These are phyloP conservation scores for Penicillium sp. DNA, from an alignment of 2,329 filamentous ascomycete species.

Conservation along the genomic window DNA sequence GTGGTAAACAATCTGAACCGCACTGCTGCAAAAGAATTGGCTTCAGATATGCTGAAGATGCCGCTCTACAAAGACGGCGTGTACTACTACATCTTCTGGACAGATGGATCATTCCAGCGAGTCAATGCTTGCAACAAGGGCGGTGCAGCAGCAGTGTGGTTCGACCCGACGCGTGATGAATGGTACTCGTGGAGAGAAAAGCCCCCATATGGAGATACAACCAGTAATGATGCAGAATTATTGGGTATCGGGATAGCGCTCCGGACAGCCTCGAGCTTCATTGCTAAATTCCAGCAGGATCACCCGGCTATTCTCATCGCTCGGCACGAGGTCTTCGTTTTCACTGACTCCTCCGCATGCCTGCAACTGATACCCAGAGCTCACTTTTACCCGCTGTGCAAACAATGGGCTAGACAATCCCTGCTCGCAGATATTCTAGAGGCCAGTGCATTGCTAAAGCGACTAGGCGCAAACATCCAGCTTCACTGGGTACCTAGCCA, in stretches of 20 bases:
- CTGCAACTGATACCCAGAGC: not conserved
- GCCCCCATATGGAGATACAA: not conserved
- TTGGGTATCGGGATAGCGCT: not conserved
- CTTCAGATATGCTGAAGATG: not conserved
- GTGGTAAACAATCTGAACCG: not conserved
- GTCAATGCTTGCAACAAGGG: not conserved
- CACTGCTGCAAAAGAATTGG: not conserved
- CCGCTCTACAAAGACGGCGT: no score
- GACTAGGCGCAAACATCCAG: not conserved
- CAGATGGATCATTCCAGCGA: not conserved
- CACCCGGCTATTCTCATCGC: not conserved
- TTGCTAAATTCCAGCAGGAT: not conserved
- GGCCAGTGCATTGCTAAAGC: not conserved
- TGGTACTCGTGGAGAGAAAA: not conserved
- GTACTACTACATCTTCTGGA: not conserved
- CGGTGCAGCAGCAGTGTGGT: not conserved
- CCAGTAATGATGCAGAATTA: not conserved
- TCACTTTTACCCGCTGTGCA: not conserved
- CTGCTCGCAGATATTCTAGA: not conserved
- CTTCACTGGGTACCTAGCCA: constrained; percentile 1
- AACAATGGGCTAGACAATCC: not conserved
- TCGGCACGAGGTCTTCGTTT: not conserved
- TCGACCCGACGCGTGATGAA: not conserved
- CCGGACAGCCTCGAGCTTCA: not conserved
- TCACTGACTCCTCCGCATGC: not conserved